Evolutionary conservation across 805 yeast species (phyloP).

Genomic region (Candida ovalis): DNA sequence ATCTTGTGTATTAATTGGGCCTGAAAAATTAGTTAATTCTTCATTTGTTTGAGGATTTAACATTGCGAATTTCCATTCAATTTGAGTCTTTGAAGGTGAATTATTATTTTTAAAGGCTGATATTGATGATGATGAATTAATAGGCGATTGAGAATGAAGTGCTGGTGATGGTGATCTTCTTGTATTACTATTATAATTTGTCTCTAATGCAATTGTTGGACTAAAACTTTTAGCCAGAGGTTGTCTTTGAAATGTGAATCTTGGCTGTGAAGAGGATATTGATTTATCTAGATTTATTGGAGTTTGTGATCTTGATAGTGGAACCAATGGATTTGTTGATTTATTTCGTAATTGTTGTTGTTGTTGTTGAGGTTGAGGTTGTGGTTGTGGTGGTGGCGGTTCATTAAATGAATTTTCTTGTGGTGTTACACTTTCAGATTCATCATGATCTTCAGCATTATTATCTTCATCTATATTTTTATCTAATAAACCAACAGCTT

Average conservation of each 20-base stretch:
- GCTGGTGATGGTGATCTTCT: constrained; percentile 11
- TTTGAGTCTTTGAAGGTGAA: constrained; percentile 27
- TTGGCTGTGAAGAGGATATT: constrained; percentile 1
- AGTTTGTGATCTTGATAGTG: background rate
- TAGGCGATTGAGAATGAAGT: background rate
- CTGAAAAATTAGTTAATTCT: constrained; percentile 40
- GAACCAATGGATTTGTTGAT: background rate
- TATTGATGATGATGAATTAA: background rate
- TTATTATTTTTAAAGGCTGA: constrained; percentile 12
- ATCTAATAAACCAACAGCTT: constrained; percentile 48
- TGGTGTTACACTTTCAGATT: background rate
- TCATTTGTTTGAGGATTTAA: constrained; percentile 41
- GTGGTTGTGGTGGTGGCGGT: background rate
- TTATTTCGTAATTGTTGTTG: background rate
- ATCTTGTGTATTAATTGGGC: constrained; percentile 49
- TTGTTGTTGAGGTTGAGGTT: background rate
- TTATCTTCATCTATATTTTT: constrained; percentile 2
- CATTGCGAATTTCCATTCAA: constrained; percentile 64
- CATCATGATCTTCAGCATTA: background rate
- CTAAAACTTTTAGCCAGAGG: constrained; percentile 12
- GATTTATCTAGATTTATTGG: background rate
- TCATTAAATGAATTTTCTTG: background rate
- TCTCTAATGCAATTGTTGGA: constrained; percentile 8
- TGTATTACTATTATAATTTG: constrained; percentile 1
- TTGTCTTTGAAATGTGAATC: constrained; percentile 16